These are phyloP conservation scores for Funneliformis mosseae DNA, from an alignment of 192 early-diverging fungal genomes.

Conservation along the genomic window DNA sequence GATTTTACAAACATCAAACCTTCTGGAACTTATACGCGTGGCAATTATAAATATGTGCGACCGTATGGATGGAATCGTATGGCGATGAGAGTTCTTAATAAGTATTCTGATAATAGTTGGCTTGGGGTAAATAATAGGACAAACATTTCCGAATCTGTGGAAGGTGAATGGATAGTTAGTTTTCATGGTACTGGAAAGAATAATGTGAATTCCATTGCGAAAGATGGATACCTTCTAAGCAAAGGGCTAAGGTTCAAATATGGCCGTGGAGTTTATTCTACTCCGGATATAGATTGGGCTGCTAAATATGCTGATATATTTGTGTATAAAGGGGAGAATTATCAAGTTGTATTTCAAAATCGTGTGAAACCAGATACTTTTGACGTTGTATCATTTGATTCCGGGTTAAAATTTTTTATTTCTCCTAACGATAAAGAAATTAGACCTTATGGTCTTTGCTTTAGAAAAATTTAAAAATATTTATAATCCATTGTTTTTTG, in stretches of 20 bases:
- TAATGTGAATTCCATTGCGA: not conserved
- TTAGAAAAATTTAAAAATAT: too few species aligned
- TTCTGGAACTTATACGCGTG: not conserved
- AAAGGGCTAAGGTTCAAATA: not conserved
- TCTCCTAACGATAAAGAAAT: too few species aligned
- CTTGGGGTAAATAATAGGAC: not conserved
- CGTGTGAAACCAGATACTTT: not conserved
- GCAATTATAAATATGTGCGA: not conserved
- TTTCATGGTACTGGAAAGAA: not conserved
- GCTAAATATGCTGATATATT: not conserved
- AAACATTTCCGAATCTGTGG: too few species aligned
- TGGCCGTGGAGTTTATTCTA: slow-evolving; percentile 1
- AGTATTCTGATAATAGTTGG: not conserved
- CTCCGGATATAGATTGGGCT: not conserved
- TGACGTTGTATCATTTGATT: too few species aligned
- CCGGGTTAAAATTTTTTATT: too few species aligned
- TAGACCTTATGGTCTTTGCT: too few species aligned
- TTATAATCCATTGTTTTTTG: too few species aligned
- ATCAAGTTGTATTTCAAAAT: not conserved
- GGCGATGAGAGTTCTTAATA: not conserved
- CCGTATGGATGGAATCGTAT: slow-evolving; percentile 8
- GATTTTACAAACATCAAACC: not conserved
- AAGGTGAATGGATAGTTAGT: not conserved
- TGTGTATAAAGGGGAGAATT: not conserved
- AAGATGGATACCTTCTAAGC: not conserved